Evolutionary conservation across 495 filamentous ascomycete species (phyloP), one percentile per base, ranked within the genome.

Genomic region (Tuber borchii): DNA sequence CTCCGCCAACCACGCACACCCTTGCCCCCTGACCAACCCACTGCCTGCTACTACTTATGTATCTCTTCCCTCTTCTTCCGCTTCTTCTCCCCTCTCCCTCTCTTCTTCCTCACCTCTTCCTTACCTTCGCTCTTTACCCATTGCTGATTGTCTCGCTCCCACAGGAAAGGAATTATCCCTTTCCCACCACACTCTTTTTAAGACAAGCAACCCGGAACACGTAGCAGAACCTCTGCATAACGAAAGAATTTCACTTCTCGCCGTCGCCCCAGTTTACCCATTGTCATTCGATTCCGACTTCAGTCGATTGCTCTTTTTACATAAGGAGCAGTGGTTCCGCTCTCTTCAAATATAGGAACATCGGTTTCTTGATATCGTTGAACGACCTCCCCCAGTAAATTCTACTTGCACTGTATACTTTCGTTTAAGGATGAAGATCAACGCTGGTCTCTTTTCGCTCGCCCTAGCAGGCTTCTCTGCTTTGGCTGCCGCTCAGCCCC

Each of bases 141-240:
- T 79, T 79, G 61, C 78, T 79, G 73, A 75, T 76, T 73, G 76
- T 73, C 73, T 71, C 43, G 69, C 20, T 74, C 77, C 68, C 56
- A 71, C 76, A 71, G 78, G 77, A 73, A 79, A 75, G 71, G 78
- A 73, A 74, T 75, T 31, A 17, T 79, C 45, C 77, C 73, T 75
- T 79, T 75, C 77, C 40, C 73, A 73, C 40, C 76, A 79, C 78
- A 79, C 71, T 79, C 78, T 26, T 79, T 79, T 73, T 48, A 73
- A 79, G 77, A 75, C 78, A 71, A 79, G 70, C 78, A 75, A 70
- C 45, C 48, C 69, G 42, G 37, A 76, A 71, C 75, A 77, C 69
- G 22, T 56, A 78, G 76, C 56, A 72, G 69, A 44, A 20, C 7
- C 20, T 20, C 37, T 72, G 45, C 46, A 34, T 73, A 76, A 51